A percentile compares a stretch with the other conserved stretches of the same genome.
Evolutionary conservation across 768 basidiomycete species (phyloP).

Genomic region (Pisolithus orientalis): DNA sequence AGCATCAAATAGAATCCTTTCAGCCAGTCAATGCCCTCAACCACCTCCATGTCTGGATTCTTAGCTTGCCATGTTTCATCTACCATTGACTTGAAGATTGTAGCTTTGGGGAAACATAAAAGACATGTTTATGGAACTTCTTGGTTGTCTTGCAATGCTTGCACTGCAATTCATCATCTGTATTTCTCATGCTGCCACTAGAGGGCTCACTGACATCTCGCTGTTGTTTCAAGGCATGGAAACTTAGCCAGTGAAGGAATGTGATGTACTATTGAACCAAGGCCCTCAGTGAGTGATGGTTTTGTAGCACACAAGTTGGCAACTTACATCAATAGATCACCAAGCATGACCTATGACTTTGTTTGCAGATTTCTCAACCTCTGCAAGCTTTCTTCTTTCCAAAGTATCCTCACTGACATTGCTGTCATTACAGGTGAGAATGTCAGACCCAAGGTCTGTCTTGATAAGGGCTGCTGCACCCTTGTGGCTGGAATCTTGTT

Average conservation of each 20-base stretch:
- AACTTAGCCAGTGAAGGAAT: neutral
- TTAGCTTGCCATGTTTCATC: neutral
- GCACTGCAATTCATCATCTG: neutral
- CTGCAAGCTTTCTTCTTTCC: neutral
- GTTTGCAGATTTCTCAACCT: neutral
- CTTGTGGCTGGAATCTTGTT: neutral
- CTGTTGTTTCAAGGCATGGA: neutral
- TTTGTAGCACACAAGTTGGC: no score
- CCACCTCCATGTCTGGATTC: neutral
- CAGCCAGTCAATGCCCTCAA: neutral
- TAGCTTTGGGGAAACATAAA: neutral
- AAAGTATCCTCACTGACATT: neutral
- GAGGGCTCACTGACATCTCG: neutral
- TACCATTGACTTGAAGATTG: neutral
- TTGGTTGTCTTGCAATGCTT: neutral
- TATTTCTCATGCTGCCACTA: neutral
- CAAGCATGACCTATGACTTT: neutral
- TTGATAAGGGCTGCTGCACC: neutral
- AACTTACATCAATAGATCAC: neutral
- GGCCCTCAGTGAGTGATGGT: no score
- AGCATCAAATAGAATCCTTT: neutral
- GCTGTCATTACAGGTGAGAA: no score
- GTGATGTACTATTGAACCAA: neutral
- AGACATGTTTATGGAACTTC: neutral
- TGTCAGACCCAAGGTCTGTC: neutral